Base-by-base conservation (phyloP, 768 basidiomycete species). In the Agaricus blazei region DNA sequence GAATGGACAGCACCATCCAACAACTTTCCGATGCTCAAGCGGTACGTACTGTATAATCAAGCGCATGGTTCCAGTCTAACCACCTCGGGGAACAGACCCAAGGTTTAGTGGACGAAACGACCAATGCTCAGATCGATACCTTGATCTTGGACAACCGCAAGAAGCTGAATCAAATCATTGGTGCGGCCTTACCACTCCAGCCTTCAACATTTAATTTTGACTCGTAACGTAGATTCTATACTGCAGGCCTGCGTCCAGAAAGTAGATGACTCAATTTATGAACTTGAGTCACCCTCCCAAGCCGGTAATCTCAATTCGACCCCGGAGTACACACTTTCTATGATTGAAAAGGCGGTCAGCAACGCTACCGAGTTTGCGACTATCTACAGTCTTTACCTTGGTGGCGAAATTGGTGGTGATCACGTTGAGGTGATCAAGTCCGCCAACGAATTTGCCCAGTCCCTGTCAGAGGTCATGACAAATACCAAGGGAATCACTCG, bases 351-450 rank as follows among this genome's bases (percentile, higher is more conserved):
- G 73, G 88, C 93, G 1, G 74, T 88, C 67, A 95, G 90, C 68
- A 96, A 90, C 63, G 93, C 95, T 14, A 98, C 86, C 46, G 96
- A 99, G 65, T 98, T 99, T 64, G 97, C 96, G 9, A 90, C 89
- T 15, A 79, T 93, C 55, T 98, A 93, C 75, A 93, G 93, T 67
- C 82, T 97, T 9, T 92, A 91, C 70, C 81, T 98, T 23, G 81
- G 85, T 58, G 87, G 87, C 24, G 93, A 96, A 60, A 75, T 75
- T 43, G 96, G 96, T 31, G 97, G 95, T 8, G 92, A 97, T 51
- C 85, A 98, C 66, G 97, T 99, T 59, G 93, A 97, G 49, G 97
- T 98, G 54, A 98, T 99, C 77, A 97, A 97, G 72, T 85, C 88
- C 48, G 93, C 96, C 58, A 98, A 98, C 72, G 94, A 96, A 65